Conservation (phyloP, 108 stramenopile species). For the Pseudonitzschia multiseries region DNA sequence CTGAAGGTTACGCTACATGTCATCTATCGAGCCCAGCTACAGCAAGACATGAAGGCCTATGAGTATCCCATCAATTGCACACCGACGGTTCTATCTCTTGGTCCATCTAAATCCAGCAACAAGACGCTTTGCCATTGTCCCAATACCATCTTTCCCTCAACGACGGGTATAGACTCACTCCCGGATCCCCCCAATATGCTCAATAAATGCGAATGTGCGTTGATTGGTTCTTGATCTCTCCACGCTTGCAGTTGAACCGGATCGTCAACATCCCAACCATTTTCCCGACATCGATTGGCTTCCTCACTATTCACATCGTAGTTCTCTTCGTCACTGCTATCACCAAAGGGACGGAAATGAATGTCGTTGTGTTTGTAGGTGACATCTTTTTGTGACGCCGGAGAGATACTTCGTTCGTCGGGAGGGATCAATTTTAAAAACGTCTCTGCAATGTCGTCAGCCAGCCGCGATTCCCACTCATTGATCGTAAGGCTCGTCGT, state of each 20-base stretch:
- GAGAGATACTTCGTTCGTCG: conserved; percentile 62
- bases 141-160: conserved; percentile 78
- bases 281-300: conserved; percentile 76
- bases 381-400: conserved; percentile 23
- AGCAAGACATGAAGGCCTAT: conserved; percentile 3
- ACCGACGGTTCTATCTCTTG: conserved; percentile 74
- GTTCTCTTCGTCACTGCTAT: conserved; percentile 1
- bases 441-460: conserved; percentile 64
- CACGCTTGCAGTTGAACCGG: conserved; percentile 58
- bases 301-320: conserved; percentile 44
- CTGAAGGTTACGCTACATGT: conserved; percentile 6
- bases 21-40: not conserved
- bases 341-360: conserved; percentile 72
- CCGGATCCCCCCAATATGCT: conserved; percentile 74
- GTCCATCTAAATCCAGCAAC: conserved; percentile 85
- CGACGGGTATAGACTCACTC: conserved; percentile 77
- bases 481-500: conserved; percentile 88
- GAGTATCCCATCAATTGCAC: conserved; percentile 79
- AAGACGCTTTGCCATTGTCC: conserved; percentile 86
- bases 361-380: conserved; percentile 87
- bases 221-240: conserved; percentile 89
- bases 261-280: conserved; percentile 87
- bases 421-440: conserved; percentile 72
- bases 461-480: conserved; percentile 74
- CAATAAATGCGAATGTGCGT: conserved; percentile 86